Percentiles rank a stretch among this genome's conserved stretches.
phyloP scores from a whole-genome alignment of 1,139 yeast species.

The Barnettozyma hawaiiensis region DNA sequence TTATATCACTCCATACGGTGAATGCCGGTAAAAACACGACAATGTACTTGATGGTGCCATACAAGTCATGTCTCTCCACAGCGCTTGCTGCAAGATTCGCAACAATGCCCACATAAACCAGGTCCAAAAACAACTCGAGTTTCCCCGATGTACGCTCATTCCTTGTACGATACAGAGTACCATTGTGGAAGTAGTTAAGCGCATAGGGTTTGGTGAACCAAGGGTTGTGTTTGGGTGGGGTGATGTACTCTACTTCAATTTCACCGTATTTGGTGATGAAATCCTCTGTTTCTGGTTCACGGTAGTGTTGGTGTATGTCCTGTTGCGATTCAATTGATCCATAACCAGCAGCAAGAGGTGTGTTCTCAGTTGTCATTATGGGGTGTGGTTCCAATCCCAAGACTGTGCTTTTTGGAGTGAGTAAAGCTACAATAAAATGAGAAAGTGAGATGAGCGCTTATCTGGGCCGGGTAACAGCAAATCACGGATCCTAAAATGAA shows the following conservation, averaged over 20 bases:
- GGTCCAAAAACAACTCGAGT: slow-evolving; percentile 55
- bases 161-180: slow-evolving; percentile 49
- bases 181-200: slow-evolving; percentile 54
- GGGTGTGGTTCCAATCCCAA: not conserved
- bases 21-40: slow-evolving; percentile 53
- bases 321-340: not conserved
- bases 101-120: slow-evolving; percentile 60
- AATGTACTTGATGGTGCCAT: slow-evolving; percentile 43
- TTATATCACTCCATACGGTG: slow-evolving; percentile 60
- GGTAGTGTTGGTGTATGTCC: not conserved
- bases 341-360: not conserved
- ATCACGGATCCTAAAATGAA: too few relatives aligned
- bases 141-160: slow-evolving; percentile 49
- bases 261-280: slow-evolving; percentile 48
- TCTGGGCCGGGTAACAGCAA: too few relatives aligned
- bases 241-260: slow-evolving; percentile 43
- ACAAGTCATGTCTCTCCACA: slow-evolving; percentile 45
- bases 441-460: too few relatives aligned
- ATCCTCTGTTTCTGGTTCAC: slow-evolving; percentile 36
- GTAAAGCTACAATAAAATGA: too few relatives aligned
- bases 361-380: not conserved
- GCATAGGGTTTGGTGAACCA: slow-evolving; percentile 56
- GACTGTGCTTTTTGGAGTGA: too few relatives aligned
- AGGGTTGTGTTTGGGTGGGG: slow-evolving; percentile 37
- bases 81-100: slow-evolving; percentile 56